Evolutionary conservation across 306 rosid genomes (phyloP), one percentile per base, ranked within the genome.

Genomic region (Casuarina equisetifolia): DNA sequence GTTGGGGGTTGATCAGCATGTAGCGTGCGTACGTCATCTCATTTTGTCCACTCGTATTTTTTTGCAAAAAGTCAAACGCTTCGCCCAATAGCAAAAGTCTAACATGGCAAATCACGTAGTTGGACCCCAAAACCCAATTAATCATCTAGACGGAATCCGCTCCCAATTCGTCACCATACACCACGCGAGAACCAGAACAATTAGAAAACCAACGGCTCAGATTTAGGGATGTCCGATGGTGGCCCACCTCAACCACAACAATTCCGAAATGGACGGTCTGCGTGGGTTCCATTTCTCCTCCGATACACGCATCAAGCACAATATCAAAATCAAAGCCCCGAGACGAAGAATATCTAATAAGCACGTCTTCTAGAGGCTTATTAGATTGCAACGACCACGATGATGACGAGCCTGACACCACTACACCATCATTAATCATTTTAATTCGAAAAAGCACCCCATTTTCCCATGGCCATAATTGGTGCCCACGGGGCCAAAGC

Each of bases 401-500:
- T 84, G 94, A 83, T 85, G 96, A 85, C 67, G 84, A 85, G 91
- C 96, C 89, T 93, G 98, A 94, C 98, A 90, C 87, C 86, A 90
- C 79, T 63, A 81, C 85, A 49, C 76, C 96, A 88, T 91, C 98
- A 91, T 87, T 85, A 79, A 83, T 69, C 48, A 40, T 58, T 70
- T 75, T 70, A 57, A 19, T 70, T 69, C 44, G 51, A 52, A 64
- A 54, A 13, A 49, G 13, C 58, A 70, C 40, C 39, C 3, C 69
- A 13, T 6, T 63, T 57, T 63, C 38, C 45, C 45, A 63, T 1
- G 9, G 6, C 25, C 71, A 61, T 32, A 61, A 32, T 15, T 39
- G 35, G 3, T 40, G 15, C 38, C 66, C 36, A 32, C 66, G 4
- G 4, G 1, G 13, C 39, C 6, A 63, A 36, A 15, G 16, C 2